These are phyloP conservation scores for Zasmidium cellare DNA, from an alignment of 2,329 filamentous ascomycete genomes.

Conservation along the genomic window DNA sequence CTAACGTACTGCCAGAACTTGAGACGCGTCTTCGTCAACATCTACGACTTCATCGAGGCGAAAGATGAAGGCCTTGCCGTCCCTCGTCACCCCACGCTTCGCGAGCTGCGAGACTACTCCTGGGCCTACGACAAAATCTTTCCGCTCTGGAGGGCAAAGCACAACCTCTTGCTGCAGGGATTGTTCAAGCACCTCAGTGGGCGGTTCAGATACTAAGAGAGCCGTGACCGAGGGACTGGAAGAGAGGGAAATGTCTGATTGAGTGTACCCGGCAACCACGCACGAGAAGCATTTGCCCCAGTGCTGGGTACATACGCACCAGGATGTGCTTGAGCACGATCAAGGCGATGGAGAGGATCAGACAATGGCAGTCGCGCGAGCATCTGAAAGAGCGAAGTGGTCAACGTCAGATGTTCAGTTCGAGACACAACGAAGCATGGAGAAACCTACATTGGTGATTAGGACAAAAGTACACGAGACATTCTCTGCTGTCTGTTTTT, in stretches of 20 bases:
- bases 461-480: too few relatives aligned
- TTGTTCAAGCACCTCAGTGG: conserved; percentile 20
- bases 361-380: too few relatives aligned
- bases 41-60: conserved; percentile 20
- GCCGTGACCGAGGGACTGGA: neutral
- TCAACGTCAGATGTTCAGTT: too few relatives aligned
- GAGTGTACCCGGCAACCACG: too few relatives aligned
- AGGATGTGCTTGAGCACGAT: too few relatives aligned
- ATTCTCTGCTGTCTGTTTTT: too few relatives aligned
- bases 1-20: conserved; percentile 11
- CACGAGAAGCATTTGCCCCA: too few relatives aligned
- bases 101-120: conserved; percentile 19
- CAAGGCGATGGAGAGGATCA: too few relatives aligned
- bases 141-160: conserved; percentile 21
- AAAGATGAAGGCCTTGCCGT: conserved; percentile 5
- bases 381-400: too few relatives aligned
- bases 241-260: neutral
- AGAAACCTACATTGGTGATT: too few relatives aligned
- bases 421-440: too few relatives aligned
- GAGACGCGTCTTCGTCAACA: conserved; percentile 18
- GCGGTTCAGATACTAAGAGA: neutral
- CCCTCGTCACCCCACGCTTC: conserved; percentile 7
- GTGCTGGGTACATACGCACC: too few relatives aligned
- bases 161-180: conserved; percentile 14
- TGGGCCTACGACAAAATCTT: conserved; percentile 15